Base-by-base conservation (phyloP, 768 basidiomycete species). In the Boletus sp. region DNA sequence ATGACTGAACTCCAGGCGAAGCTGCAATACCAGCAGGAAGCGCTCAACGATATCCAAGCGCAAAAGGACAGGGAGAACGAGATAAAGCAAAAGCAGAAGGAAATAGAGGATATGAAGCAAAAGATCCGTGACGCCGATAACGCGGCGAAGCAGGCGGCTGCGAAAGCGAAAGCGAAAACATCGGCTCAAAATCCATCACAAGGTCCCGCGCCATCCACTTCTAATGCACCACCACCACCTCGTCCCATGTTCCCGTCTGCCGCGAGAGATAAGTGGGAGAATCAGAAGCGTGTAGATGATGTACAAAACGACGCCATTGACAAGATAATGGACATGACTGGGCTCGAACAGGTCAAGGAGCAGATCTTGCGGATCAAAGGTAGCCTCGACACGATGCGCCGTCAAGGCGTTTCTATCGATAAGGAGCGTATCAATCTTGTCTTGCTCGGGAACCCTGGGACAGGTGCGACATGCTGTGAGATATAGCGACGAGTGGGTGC, bases 381-480 rank as follows among this genome's bases (percentile, higher is more conserved):
- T 12, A 83, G 80, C 61, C 79, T 90, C 10, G 85, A 87, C 18
- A 71, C 76, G 0, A 73, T 75, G 30, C 71, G 66, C n/a, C 77
- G 86, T 8, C 87, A 89, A 69, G 75, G 74, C 15, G 70, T 76
- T 0, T 76, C 83, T 6, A 57, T 84, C 14, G 76, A 79, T 28
- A 75, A 77, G 30, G 85, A 88, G 52, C 74, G 87, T 0, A 81
- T 85, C 65, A 87, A 89, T 66, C 76, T 81, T 18, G 78, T 76
- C 12, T 72, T 90, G 12, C 78, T 87, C 0, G 87, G 87, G 14
- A 90, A 90, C 63, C 88, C 87, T 4, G 87, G 87, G 9, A 90
- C 88, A 67, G 87, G 87, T 88, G 55, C 30, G 76, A 59, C 33
- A 7, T 4, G 32, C 57, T 8, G 45, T 17, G 36, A 2, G 4